Evolutionary conservation across 495 filamentous ascomycete species (phyloP).

Genomic region (Cercophora newfieldiana): DNA sequence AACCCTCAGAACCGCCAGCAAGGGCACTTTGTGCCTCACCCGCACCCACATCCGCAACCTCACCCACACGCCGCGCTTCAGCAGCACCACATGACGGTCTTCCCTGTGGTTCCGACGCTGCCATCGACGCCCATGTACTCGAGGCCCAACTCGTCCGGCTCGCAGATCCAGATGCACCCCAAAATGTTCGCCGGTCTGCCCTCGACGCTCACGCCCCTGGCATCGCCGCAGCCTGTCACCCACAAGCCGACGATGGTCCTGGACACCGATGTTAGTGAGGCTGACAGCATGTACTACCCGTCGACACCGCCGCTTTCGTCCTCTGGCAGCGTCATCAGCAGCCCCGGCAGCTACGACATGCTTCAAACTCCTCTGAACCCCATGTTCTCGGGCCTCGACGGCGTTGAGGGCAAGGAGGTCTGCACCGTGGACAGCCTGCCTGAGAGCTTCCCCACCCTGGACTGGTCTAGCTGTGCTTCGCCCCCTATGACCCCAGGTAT

Average conservation of each 20-base stretch:
- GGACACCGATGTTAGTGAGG: constrained; percentile 71
- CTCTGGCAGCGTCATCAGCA: constrained; percentile 79
- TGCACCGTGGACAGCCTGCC: constrained; percentile 69
- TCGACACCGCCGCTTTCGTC: constrained; percentile 87
- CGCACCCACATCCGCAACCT: constrained; percentile 65
- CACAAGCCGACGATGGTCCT: constrained; percentile 73
- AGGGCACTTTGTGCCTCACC: constrained; percentile 79
- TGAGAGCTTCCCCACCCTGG: constrained; percentile 72
- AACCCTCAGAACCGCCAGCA: constrained; percentile 75
- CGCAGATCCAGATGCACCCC: constrained; percentile 59
- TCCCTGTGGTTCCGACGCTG: constrained; percentile 54
- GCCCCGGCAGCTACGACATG: constrained; percentile 76
- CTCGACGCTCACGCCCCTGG: constrained; percentile 70
- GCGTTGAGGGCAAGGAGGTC: constrained; percentile 77
- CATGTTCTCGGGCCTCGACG: constrained; percentile 72
- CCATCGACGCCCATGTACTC: constrained; percentile 73
- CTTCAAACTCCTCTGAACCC: constrained; percentile 81
- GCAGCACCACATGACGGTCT: constrained; percentile 44
- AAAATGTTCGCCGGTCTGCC: constrained; percentile 57
- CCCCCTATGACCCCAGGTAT: constrained; percentile 93
- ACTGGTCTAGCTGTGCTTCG: constrained; percentile 74
- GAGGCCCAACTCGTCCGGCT: constrained; percentile 64
- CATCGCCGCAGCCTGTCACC: constrained; percentile 73
- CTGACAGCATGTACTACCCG: constrained; percentile 73
- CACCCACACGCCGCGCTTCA: constrained; percentile 31